These are phyloP conservation scores for Daldinia concentrica DNA, from an alignment of 495 filamentous ascomycete species.

Conservation along the genomic window DNA sequence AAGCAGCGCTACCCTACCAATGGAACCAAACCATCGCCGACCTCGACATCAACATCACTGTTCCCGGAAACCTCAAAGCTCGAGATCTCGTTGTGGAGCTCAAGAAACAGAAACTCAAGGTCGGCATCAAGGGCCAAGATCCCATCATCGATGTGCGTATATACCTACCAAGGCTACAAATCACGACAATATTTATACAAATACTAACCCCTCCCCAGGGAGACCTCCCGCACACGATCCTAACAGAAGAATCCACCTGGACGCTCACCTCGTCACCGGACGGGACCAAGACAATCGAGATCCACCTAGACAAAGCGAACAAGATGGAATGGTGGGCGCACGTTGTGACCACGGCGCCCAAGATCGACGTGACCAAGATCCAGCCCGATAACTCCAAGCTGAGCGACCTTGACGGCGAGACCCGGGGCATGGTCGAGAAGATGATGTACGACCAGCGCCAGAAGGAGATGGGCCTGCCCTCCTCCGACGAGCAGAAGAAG, in stretches of 20 bases:
- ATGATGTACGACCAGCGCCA: conserved; percentile 99
- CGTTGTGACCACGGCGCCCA: conserved; percentile 82
- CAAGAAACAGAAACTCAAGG: conserved; percentile 79
- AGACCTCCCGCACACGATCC: conserved; percentile 80
- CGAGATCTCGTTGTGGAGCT: conserved; percentile 84
- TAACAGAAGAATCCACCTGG: conserved; percentile 90
- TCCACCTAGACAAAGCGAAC: conserved; percentile 97
- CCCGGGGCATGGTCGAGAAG: conserved; percentile 98
- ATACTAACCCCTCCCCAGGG: conserved; percentile 63
- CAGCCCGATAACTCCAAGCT: conserved; percentile 90
- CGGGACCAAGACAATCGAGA: conserved; percentile 76
- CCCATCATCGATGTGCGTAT: conserved; percentile 80
- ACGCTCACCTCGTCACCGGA: conserved; percentile 77
- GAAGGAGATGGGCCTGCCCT: conserved; percentile 87
- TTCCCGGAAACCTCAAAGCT: conserved; percentile 84
- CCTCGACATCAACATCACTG: conserved; percentile 77
- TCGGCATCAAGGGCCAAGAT: conserved; percentile 87
- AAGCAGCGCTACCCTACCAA: conserved; percentile 93
- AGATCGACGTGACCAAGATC: conserved; percentile 95
- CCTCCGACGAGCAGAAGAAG: conserved; percentile 93
- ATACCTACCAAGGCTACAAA: neutral
- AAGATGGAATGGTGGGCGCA: conserved; percentile 99
- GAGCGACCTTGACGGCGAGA: conserved; percentile 93
- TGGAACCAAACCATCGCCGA: conserved; percentile 97
- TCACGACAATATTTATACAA: neutral